Percentiles rank a stretch among this genome's conserved stretches.
phyloP scores from a whole-genome alignment of 108 stramenopile genomes.

The Craspedostauros australis region DNA sequence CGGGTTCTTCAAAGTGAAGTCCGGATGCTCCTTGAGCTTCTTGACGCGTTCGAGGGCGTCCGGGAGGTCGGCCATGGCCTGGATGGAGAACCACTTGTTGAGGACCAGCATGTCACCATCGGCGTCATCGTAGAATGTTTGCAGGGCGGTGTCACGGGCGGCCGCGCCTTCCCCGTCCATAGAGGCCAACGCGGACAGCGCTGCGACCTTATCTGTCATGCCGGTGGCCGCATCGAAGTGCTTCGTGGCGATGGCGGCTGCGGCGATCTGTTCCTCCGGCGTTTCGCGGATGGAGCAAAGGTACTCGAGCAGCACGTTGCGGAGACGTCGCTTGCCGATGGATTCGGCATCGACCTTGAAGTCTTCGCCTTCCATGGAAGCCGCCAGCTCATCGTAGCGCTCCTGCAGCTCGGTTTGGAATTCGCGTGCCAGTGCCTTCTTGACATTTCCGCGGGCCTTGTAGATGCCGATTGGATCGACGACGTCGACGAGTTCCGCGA shows the following conservation, averaged over 20 bases:
- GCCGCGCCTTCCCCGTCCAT: conserved; percentile 63
- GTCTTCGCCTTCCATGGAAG: conserved; percentile 30
- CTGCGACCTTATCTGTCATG: conserved; percentile 94
- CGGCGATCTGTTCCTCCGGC: conserved; percentile 49
- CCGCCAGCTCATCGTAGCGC: conserved; percentile 62
- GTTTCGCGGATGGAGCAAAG: conserved; percentile 59
- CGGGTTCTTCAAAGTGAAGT: conserved; percentile 89
- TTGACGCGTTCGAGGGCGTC: conserved; percentile 59
- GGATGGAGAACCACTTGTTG: conserved; percentile 90
- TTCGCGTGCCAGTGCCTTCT: conserved; percentile 57
- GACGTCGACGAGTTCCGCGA: conserved; percentile 60
- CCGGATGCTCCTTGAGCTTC: conserved; percentile 67
- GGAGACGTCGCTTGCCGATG: conserved; percentile 64
- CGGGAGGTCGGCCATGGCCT: conserved; percentile 69
- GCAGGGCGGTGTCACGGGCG: conserved; percentile 44
- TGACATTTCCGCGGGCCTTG: conserved; percentile 55
- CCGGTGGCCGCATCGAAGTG: conserved; percentile 72
- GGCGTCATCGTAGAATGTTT: conserved; percentile 76
- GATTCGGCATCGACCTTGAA: conserved; percentile 62
- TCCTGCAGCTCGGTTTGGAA: conserved; percentile 44
- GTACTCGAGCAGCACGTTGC: conserved; percentile 75
- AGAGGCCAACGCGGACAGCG: conserved; percentile 59
- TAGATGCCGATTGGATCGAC: conserved; percentile 75
- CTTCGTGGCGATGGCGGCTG: conserved; percentile 44
- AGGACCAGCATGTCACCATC: conserved; percentile 68